Percentiles rank a stretch among this genome's conserved stretches.
Conservation (phyloP, 1,284 basidiomycete genomes). For the Chalciporus sp. region DNA sequence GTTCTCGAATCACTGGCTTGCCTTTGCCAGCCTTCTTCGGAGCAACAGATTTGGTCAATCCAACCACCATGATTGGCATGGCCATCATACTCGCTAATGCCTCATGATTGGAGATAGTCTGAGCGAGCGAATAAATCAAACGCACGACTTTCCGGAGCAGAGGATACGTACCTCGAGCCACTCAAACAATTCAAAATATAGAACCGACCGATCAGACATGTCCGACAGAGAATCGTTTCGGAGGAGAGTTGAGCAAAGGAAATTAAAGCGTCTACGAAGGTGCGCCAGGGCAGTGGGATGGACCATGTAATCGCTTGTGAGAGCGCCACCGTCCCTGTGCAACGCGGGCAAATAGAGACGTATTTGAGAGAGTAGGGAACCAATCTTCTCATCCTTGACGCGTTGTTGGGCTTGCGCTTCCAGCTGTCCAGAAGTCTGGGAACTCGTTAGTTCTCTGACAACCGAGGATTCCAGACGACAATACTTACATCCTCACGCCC, state of each 20-base stretch:
- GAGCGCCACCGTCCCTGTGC: constrained; percentile 68
- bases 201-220: constrained; percentile 83
- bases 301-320: constrained; percentile 83
- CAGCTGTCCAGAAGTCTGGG: constrained; percentile 74
- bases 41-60: constrained; percentile 63
- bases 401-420: constrained; percentile 74
- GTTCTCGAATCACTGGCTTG: constrained; percentile 62
- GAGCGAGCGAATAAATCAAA: constrained; percentile 3
- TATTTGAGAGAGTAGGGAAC: constrained; percentile 66
- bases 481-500: constrained; percentile 77
- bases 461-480: not conserved
- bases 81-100: constrained; percentile 92
- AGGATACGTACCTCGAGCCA: constrained; percentile 78
- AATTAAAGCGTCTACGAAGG: constrained; percentile 85
- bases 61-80: constrained; percentile 89
- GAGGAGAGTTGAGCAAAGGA: constrained; percentile 80
- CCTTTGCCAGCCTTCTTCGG: constrained; percentile 51
- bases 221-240: constrained; percentile 90
- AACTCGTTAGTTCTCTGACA: constrained; percentile 4
- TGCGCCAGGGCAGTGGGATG: constrained; percentile 89
- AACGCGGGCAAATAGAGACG: constrained; percentile 80
- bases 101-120: constrained; percentile 91
- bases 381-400: constrained; percentile 71
- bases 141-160: not conserved
- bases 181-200: constrained; percentile 88